These are phyloP conservation scores for Colletotrichum viniferum DNA, from an alignment of 2,329 filamentous ascomycete genomes.

Conservation along the genomic window DNA sequence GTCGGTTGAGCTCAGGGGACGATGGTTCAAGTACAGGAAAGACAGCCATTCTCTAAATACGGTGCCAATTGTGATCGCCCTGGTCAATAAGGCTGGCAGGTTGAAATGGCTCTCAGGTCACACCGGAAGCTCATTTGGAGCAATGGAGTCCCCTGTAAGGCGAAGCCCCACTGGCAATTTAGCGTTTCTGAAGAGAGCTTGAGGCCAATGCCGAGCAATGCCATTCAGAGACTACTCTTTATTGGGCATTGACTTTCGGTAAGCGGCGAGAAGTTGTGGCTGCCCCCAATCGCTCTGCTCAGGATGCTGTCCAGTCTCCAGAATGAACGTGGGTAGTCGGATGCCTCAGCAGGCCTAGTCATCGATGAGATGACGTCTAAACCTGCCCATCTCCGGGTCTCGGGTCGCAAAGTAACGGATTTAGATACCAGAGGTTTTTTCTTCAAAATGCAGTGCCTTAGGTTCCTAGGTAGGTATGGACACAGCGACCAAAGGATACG, in stretches of 20 bases:
- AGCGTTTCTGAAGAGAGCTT: background rate
- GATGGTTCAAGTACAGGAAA: background rate
- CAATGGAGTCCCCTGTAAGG: background rate
- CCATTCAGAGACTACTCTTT: background rate
- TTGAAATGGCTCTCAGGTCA: constrained; percentile 1
- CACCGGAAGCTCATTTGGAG: constrained; percentile 13
- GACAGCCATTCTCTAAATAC: background rate
- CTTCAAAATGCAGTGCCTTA: background rate
- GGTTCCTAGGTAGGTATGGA: background rate
- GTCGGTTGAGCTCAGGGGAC: background rate
- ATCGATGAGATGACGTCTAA: background rate
- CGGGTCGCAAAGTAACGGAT: background rate
- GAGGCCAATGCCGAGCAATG: background rate
- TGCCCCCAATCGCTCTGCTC: background rate
- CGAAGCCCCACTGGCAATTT: constrained; percentile 5
- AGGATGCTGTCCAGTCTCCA: background rate
- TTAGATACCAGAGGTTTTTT: background rate
- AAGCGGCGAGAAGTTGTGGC: background rate
- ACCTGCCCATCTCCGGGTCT: background rate
- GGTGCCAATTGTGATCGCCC: background rate
- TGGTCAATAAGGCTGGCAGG: background rate
- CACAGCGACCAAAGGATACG: background rate
- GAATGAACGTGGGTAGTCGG: background rate
- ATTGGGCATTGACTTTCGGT: background rate
- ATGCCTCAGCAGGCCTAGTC: background rate